Evolutionary conservation across 2,329 filamentous ascomycete genomes (phyloP).

Genomic region (Chaetomium sp.): DNA sequence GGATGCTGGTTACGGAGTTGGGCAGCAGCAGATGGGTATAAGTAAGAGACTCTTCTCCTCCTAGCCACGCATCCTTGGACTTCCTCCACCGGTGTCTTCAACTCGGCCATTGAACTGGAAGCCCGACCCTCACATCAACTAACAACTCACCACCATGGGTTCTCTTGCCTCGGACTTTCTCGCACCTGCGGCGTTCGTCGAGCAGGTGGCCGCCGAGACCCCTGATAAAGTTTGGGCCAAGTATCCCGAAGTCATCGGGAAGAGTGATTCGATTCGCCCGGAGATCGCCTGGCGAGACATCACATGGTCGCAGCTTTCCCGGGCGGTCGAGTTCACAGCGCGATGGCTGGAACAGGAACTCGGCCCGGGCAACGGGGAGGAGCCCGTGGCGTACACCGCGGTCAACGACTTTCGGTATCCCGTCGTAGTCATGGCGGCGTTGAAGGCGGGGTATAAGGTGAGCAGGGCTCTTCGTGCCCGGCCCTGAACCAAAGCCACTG

Average conservation of each 20-base stretch:
- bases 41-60: too few species aligned
- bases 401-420: conserved; percentile 11
- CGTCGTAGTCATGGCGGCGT: conserved; percentile 9
- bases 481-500: not conserved
- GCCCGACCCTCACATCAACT: not conserved
- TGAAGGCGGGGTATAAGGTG: conserved; percentile 12
- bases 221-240: conserved; percentile 9
- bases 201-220: not conserved
- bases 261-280: not conserved
- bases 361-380: not conserved
- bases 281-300: conserved; percentile 6
- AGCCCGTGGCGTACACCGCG: conserved; percentile 6
- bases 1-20: too few species aligned
- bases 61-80: too few species aligned
- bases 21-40: too few species aligned
- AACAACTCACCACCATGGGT: not conserved
- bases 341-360: conserved; percentile 8
- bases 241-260: not conserved
- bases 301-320: conserved; percentile 5
- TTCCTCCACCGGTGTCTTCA: too few species aligned
- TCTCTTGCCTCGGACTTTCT: not conserved
- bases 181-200: not conserved
- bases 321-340: conserved; percentile 7
- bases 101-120: not conserved
- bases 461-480: not conserved